These are phyloP conservation scores for Erysimum cheiri DNA, from an alignment of 441 rosid species.

Conservation along the genomic window DNA sequence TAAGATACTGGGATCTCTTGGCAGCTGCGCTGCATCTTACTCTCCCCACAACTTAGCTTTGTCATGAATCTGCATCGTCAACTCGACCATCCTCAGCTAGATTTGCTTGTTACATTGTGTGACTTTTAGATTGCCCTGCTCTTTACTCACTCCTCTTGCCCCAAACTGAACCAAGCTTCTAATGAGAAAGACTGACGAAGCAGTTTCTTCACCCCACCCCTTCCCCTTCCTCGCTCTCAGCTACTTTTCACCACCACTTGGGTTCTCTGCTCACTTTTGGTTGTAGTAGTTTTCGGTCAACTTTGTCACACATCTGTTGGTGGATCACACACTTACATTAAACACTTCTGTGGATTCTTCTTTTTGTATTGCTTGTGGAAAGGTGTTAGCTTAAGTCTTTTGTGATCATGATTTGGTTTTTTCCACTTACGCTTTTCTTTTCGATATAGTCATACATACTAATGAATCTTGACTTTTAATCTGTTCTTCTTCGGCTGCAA, in stretches of 20 bases:
- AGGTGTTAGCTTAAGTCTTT: conserved; percentile 2
- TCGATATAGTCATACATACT: neutral
- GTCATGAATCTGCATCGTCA: conserved; percentile 42
- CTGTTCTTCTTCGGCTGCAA: neutral
- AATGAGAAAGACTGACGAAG: conserved; percentile 29
- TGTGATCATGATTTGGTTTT: conserved; percentile 28
- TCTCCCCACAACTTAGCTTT: conserved; percentile 59
- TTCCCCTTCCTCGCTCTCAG: conserved; percentile 17
- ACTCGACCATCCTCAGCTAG: conserved; percentile 39
- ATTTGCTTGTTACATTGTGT: conserved; percentile 28
- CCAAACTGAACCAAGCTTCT: conserved; percentile 30
- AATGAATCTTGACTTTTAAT: neutral
- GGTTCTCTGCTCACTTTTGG: conserved; percentile 14
- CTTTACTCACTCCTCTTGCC: conserved; percentile 23
- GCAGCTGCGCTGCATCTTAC: conserved; percentile 73
- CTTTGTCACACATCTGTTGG: conserved; percentile 27
- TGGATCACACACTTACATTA: neutral
- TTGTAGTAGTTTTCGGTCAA: neutral
- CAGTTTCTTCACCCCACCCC: conserved; percentile 26
- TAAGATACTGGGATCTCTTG: conserved; percentile 56
- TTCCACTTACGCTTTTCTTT: neutral
- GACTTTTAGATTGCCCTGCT: conserved; percentile 24
- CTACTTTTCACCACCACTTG: conserved; percentile 12
- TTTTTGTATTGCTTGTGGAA: conserved; percentile 29
- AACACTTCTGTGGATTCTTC: conserved; percentile 21